phyloP scores from a whole-genome alignment of 2,329 filamentous ascomycete genomes.

The Orbilia ellipsospora region DNA sequence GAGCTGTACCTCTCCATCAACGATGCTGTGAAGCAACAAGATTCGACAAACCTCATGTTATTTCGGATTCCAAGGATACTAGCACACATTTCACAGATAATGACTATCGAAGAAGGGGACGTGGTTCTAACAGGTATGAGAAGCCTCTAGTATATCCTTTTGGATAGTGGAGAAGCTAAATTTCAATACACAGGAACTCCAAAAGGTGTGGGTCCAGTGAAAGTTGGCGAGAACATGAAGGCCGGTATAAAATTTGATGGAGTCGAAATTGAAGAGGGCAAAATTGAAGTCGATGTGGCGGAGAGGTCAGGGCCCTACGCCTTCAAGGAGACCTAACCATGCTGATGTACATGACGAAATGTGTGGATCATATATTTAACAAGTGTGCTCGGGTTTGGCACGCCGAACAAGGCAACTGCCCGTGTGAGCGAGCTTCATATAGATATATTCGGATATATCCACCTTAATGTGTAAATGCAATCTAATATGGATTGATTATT shows the following conservation, averaged over 20 bases:
- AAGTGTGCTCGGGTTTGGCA: neutral
- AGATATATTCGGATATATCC: neutral
- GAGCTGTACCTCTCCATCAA: slow-evolving; percentile 90
- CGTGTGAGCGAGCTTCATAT: neutral
- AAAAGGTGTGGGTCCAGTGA: slow-evolving; percentile 89
- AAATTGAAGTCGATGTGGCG: slow-evolving; percentile 83
- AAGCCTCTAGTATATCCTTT: neutral
- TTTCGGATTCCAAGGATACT: slow-evolving; percentile 88
- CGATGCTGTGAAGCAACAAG: slow-evolving; percentile 78
- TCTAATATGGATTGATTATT: too few relatives aligned
- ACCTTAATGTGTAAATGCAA: too few relatives aligned
- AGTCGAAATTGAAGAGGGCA: slow-evolving; percentile 84
- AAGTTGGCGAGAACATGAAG: slow-evolving; percentile 85
- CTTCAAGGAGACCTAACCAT: slow-evolving; percentile 43
- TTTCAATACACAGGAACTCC: slow-evolving; percentile 74
- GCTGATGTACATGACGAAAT: neutral
- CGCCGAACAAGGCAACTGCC: neutral
- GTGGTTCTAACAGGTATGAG: slow-evolving; percentile 78
- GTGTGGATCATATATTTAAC: neutral
- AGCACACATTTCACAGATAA: slow-evolving; percentile 91
- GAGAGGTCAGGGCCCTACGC: slow-evolving; percentile 65
- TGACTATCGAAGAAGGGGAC: slow-evolving; percentile 92
- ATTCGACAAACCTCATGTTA: slow-evolving; percentile 93
- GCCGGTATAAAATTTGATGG: slow-evolving; percentile 83
- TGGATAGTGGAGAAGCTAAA: neutral